Percentiles rank a stretch among this genome's conserved stretches.
Evolutionary conservation across 441 rosid species (phyloP).

Genomic region (Syzygium syzygioides): DNA sequence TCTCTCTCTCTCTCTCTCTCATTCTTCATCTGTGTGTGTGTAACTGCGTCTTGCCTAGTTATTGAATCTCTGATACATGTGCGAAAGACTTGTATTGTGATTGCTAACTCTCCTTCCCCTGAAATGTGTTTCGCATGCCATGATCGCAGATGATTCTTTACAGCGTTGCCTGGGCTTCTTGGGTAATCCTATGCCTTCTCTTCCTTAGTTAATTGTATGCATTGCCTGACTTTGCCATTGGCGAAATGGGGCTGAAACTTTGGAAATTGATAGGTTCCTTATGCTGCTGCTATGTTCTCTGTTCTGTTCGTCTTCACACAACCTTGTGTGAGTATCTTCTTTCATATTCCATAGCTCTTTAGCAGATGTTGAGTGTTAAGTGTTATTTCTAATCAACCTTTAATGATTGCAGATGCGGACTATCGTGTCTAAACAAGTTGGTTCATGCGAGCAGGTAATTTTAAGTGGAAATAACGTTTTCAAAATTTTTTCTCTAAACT

Average conservation of each 20-base stretch:
- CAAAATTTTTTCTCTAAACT: neutral
- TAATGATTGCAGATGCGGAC: conserved; percentile 58
- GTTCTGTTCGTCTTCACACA: conserved; percentile 53
- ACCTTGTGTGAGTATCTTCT: conserved; percentile 61
- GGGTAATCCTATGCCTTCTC: conserved; percentile 44
- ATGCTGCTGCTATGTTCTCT: conserved; percentile 62
- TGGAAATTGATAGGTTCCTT: conserved; percentile 56
- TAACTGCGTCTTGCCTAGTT: neutral
- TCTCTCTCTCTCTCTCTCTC: neutral
- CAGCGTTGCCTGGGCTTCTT: conserved; percentile 74
- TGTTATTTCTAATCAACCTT: neutral
- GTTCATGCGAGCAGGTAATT: conserved; percentile 72
- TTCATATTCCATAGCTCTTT: neutral
- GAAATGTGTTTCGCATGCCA: neutral
- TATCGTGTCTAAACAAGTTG: conserved; percentile 84
- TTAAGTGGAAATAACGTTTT: neutral
- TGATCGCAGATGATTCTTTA: conserved; percentile 65
- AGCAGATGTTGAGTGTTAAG: neutral
- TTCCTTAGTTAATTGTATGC: neutral
- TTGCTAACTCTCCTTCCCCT: neutral
- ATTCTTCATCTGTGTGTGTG: neutral
- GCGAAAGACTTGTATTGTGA: neutral
- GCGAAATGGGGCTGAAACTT: conserved; percentile 8
- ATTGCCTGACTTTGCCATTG: neutral
- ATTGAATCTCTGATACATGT: neutral